Conservation (phyloP, 805 yeast genomes). For the Tetrapisispora fleetii region DNA sequence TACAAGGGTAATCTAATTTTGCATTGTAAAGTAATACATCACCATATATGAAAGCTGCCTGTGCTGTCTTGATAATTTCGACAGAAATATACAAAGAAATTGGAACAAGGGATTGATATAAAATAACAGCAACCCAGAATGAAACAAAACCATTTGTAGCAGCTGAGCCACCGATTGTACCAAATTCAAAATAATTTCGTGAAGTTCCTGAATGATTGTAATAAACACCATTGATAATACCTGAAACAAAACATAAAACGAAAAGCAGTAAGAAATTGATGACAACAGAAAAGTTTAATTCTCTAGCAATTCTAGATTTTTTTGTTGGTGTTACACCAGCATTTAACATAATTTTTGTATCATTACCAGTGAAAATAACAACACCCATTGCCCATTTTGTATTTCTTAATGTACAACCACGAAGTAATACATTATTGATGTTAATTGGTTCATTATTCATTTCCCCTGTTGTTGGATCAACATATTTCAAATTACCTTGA, state of each 20-base stretch:
- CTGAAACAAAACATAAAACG: slow-evolving; percentile 58
- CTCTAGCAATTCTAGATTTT: slow-evolving; percentile 62
- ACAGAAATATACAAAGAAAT: slow-evolving; percentile 74
- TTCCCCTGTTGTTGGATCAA: slow-evolving; percentile 23
- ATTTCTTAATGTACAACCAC: slow-evolving; percentile 74
- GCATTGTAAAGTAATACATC: slow-evolving; percentile 65
- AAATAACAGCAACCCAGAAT: slow-evolving; percentile 66
- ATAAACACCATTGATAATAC: slow-evolving; percentile 60
- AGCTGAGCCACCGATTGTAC: slow-evolving; percentile 57
- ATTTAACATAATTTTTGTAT: slow-evolving; percentile 73
- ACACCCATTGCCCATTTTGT: slow-evolving; percentile 78
- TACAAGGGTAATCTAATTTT: slow-evolving; percentile 67
- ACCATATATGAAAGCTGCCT: slow-evolving; percentile 70
- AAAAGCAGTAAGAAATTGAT: slow-evolving; percentile 59
- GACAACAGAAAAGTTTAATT: slow-evolving; percentile 58
- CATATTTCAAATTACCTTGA: slow-evolving; percentile 58
- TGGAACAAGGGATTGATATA: slow-evolving; percentile 75
- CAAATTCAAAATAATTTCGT: slow-evolving; percentile 56
- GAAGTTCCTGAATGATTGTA: slow-evolving; percentile 41
- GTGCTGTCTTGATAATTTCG: slow-evolving; percentile 76
- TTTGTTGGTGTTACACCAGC: slow-evolving; percentile 79
- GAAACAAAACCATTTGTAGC: slow-evolving; percentile 60
- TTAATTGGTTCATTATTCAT: slow-evolving; percentile 51
- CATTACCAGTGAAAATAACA: slow-evolving; percentile 69
- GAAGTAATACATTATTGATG: slow-evolving; percentile 55